A percentile compares a stretch with the other conserved stretches of the same genome.
These are phyloP conservation scores for Rosa persica DNA, from an alignment of 306 rosid species.

Conservation along the genomic window DNA sequence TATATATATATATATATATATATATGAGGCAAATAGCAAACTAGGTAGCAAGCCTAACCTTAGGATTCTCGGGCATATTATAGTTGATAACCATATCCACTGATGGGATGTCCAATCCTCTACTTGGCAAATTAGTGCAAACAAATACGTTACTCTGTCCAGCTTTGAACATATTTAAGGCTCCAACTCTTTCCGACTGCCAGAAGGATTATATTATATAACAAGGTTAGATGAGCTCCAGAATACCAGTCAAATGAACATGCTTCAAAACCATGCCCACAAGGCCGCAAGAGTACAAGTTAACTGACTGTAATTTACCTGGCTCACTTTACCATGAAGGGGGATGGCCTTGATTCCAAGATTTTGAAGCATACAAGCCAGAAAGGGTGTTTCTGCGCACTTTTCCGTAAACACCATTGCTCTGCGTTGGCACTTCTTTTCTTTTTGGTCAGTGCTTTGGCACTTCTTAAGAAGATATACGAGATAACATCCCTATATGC, in stretches of 20 bases:
- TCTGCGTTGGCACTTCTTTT: slow-evolving; percentile 55
- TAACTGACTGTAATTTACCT: slow-evolving; percentile 42
- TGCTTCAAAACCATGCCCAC: background rate
- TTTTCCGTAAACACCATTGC: slow-evolving; percentile 89
- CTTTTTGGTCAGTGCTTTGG: slow-evolving; percentile 29
- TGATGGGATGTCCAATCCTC: slow-evolving; percentile 80
- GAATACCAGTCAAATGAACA: background rate
- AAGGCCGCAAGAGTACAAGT: background rate
- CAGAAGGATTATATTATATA: slow-evolving; percentile 21
- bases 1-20: too few species aligned
- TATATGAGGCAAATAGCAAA: background rate
- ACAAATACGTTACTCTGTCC: slow-evolving; percentile 74
- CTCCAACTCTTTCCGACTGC: slow-evolving; percentile 78
- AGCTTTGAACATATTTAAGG: slow-evolving; percentile 80
- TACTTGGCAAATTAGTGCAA: slow-evolving; percentile 86
- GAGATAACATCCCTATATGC: slow-evolving; percentile 72
- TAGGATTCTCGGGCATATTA: slow-evolving; percentile 74
- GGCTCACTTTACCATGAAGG: slow-evolving; percentile 86
- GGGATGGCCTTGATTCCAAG: slow-evolving; percentile 81
- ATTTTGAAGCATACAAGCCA: slow-evolving; percentile 76
- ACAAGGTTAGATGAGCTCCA: slow-evolving; percentile 11
- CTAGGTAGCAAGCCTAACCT: slow-evolving; percentile 41
- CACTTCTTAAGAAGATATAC: slow-evolving; percentile 68
- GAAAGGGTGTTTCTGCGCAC: slow-evolving; percentile 67
- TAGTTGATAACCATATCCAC: slow-evolving; percentile 87